These are phyloP conservation scores for Leccinum cinnamomeum DNA, from an alignment of 1,284 basidiomycete genomes.

Conservation along the genomic window DNA sequence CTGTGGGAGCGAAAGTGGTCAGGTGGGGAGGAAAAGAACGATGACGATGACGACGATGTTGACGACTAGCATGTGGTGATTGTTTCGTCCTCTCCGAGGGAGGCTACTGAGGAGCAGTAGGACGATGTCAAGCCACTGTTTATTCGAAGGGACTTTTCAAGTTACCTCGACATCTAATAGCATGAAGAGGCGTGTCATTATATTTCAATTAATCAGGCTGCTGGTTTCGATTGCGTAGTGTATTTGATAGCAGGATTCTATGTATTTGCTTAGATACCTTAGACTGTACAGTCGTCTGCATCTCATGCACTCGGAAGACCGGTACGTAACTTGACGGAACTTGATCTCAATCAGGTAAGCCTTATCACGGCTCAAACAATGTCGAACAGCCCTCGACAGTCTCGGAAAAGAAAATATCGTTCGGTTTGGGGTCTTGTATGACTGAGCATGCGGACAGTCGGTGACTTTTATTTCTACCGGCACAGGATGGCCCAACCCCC, in stretches of 20 bases:
- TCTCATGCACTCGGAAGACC: neutral
- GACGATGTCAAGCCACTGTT: neutral
- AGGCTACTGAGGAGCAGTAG: neutral
- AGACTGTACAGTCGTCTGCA: conserved; percentile 2
- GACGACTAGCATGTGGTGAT: conserved; percentile 20
- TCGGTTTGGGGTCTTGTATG: conserved; percentile 23
- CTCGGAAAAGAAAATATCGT: conserved; percentile 36
- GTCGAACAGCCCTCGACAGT: conserved; percentile 19
- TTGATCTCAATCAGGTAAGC: neutral
- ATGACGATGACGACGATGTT: conserved; percentile 48
- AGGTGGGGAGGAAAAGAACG: conserved; percentile 58
- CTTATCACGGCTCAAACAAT: conserved; percentile 13
- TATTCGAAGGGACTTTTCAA: neutral
- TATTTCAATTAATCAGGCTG: conserved; percentile 31
- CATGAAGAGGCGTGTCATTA: conserved; percentile 20
- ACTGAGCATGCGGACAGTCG: neutral
- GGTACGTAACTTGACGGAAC: neutral
- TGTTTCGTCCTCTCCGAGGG: neutral
- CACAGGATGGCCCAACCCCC: conserved; percentile 42
- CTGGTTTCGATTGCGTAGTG: conserved; percentile 8
- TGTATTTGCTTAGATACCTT: conserved; percentile 25
- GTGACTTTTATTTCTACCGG: conserved; percentile 5
- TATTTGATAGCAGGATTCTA: conserved; percentile 11
- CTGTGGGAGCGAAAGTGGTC: conserved; percentile 80
- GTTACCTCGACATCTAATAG: conserved; percentile 4